Percentiles rank a stretch among this genome's conserved stretches.
Conservation (phyloP, 768 basidiomycete genomes). For the Leccinum boreale region DNA sequence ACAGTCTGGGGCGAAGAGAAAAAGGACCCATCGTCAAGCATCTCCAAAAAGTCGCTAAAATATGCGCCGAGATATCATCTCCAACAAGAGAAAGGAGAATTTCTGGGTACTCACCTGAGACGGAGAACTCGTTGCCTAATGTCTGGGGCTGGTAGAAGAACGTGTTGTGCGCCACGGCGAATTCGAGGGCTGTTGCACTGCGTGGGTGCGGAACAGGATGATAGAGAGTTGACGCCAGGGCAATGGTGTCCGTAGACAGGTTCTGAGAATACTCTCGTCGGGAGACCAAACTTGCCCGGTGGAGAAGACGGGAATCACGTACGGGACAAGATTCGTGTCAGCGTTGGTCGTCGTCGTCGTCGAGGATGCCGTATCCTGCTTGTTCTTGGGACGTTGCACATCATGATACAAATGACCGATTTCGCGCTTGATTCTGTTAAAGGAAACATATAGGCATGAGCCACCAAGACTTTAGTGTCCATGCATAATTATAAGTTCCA, state of each 20-base stretch:
- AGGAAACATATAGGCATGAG: no score
- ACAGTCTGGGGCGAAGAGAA: constrained; percentile 52
- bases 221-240: no score
- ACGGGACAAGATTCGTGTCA: constrained; percentile 33
- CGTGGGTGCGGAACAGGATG: not conserved
- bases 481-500: no score
- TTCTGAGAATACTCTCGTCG: constrained; percentile 9
- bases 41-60: not conserved
- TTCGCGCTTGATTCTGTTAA: constrained; percentile 84
- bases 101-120: constrained; percentile 58
- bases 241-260: constrained; percentile 16
- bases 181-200: constrained; percentile 27
- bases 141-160: constrained; percentile 72
- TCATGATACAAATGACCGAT: constrained; percentile 95
- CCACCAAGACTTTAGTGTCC: no score
- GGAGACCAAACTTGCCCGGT: not conserved
- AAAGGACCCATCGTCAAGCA: constrained; percentile 77
- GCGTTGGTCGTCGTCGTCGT: constrained; percentile 18
- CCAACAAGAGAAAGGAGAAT: not conserved
- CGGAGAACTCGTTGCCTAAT: constrained; percentile 79
- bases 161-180: constrained; percentile 46
- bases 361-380: constrained; percentile 33
- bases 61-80: not conserved
- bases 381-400: constrained; percentile 61
- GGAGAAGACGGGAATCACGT: not conserved